Base-by-base conservation (phyloP, 2,329 filamentous ascomycete genomes). In the Fusarium staphyleae region DNA sequence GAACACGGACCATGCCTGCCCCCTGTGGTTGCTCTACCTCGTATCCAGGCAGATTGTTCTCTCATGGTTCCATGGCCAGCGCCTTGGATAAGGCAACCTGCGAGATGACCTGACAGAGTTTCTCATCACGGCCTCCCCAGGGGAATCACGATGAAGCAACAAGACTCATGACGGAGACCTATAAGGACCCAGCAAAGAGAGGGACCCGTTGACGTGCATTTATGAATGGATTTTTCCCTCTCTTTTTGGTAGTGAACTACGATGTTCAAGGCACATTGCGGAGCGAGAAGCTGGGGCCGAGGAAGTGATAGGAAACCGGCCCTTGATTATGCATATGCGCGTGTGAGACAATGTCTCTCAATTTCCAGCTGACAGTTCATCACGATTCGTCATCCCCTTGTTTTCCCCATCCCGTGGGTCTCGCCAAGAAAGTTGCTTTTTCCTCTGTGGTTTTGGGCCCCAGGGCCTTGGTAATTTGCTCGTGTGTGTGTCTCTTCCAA, bases 261-360 rank as follows among this genome's bases (percentile, higher is more conserved):
- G 22, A 40, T 22, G 39, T 32, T 15, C 30, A 42, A 32, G 36
- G 36, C 36, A 39, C 22, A 26, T 39, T 39, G 36, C 36, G 36
- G 36, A 39, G 22, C 19, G 22, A 24, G 8, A 28, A 12, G 12
- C 7, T 8, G n/a, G 36, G 22, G 19, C 3, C 35, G 12, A 24
- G 18, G 13, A 42, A 24, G 19, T 48, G 35, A 41, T 41, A 41
- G 35, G 45, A 41, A 28, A 32, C 33, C 24, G 33, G 32, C 19
- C 18, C 41, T 33, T 41, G 44, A 33, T 40, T 40, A 40, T 39
- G 44, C 44, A 24, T 40, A 48, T 48, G 45, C 35, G 35, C 37
- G 45, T 48, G 35, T 48, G 28, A 48, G 45, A 33, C 35, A 28
- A 36, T 24, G 15, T 48, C 29, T 28, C 35, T 35, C 5, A 24